These are phyloP conservation scores for Sophora flavescens DNA, from an alignment of 306 rosid species.

Conservation along the genomic window DNA sequence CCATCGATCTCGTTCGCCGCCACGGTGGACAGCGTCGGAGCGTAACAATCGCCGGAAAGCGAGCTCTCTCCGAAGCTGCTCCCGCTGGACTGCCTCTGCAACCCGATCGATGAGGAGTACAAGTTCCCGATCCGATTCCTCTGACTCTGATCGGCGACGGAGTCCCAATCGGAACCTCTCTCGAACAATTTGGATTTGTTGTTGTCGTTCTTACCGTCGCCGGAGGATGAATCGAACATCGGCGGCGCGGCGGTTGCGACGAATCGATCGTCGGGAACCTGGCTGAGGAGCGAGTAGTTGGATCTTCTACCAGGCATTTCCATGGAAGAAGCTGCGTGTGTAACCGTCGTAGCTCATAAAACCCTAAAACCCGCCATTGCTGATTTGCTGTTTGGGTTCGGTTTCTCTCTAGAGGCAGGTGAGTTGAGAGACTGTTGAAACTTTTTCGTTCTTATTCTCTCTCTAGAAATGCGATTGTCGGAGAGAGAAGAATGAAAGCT, in stretches of 20 bases:
- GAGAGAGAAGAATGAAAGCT: conserved; percentile 41
- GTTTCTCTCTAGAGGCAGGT: conserved; percentile 11
- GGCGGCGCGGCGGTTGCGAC: conserved; percentile 36
- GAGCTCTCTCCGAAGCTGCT: conserved; percentile 90
- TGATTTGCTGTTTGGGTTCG: conserved; percentile 31
- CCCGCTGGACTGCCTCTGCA: conserved; percentile 90
- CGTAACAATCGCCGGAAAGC: conserved; percentile 77
- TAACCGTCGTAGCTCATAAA: conserved; percentile 46
- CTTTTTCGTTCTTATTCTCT: conserved; percentile 19
- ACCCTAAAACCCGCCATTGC: conserved; percentile 71
- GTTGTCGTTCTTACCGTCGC: conserved; percentile 62
- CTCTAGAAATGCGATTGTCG: conserved; percentile 58
- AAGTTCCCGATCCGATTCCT: conserved; percentile 71
- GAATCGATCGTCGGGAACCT: conserved; percentile 65
- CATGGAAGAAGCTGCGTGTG: conserved; percentile 52
- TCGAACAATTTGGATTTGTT: conserved; percentile 56
- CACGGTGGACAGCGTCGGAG: conserved; percentile 57
- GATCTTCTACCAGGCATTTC: conserved; percentile 82
- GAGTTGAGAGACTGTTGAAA: background rate
- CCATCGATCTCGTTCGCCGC: conserved; percentile 65
- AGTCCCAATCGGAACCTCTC: conserved; percentile 71
- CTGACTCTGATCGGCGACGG: conserved; percentile 62
- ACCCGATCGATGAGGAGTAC: conserved; percentile 59
- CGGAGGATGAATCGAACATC: conserved; percentile 60
- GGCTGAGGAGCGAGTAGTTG: conserved; percentile 73